Base-by-base conservation (phyloP, 1,284 basidiomycete species). In the Cryptococcus sp. region DNA sequence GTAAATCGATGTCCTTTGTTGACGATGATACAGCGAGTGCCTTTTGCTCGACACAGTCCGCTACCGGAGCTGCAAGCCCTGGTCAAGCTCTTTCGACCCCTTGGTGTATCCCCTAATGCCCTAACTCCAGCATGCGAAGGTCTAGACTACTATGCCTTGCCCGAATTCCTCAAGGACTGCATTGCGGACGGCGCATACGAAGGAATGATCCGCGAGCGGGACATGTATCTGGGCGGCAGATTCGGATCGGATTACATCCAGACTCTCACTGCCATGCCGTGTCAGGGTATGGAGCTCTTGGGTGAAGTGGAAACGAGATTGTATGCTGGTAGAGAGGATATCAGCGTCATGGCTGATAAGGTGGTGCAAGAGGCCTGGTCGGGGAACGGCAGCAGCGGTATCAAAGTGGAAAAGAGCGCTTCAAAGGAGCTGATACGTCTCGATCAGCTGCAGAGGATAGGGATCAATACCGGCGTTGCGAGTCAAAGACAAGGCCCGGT, bases 51-150 rank as follows among this genome's bases (percentile, higher is more conserved):
- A 0, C 93, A 96, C 69, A 93, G 91, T 0, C 83, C 89, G 0
- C 82, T 94, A 0, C 89, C 90, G 0, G 93, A 97, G 71, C 82
- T 97, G 1, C 86, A 86, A 61, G 78, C 81, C 3, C 88, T 96
- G 51, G 90, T 94, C 15, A 78, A 83, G 0, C 80, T 93, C 11
- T 95, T 97, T 76, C 83, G 83, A 22, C 93, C 93, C 0, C 81
- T 78, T 20, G 80, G 83, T 2, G 76, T 95, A 1, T 83, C 90
- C 1, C 92, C 91, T 0, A 94, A 93, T 67, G 89, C 89, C 0
- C 82, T 94, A 6, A 82, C 86, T 27, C 84, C 86, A 0, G 76
- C 79, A 2, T 71, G 88, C 3, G 70, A 81, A 15, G 85, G 86
- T 3, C 78, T 89, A 5, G 90, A 93, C 65, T 89, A 86, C 83